phyloP scores from a whole-genome alignment of 495 filamentous ascomycete species.

The Massariosphaeria phaeospora region DNA sequence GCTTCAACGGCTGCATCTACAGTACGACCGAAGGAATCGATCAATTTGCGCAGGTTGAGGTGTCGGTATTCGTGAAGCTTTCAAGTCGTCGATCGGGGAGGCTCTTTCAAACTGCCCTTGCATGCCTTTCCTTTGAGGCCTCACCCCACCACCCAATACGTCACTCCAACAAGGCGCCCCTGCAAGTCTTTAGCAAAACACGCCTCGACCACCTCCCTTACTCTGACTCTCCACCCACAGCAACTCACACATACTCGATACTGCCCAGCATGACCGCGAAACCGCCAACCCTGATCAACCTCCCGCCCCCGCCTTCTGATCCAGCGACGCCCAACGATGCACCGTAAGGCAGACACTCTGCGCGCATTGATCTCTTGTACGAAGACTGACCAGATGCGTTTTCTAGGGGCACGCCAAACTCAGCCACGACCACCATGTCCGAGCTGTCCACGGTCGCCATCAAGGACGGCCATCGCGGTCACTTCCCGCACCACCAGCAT shows the following conservation, averaged over 20 bases:
- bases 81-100: not conserved
- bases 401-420: constrained; percentile 81
- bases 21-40: not conserved
- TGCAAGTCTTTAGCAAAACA: not conserved
- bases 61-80: not conserved
- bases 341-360: constrained; percentile 58
- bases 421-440: constrained; percentile 77
- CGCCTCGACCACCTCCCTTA: not conserved
- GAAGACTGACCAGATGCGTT: not conserved
- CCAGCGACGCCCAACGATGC: constrained; percentile 86
- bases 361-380: not conserved
- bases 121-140: constrained; percentile 13
- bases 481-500: constrained; percentile 47
- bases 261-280: constrained; percentile 35
- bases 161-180: constrained; percentile 1
- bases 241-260: constrained; percentile 3
- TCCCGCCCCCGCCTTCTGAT: constrained; percentile 77
- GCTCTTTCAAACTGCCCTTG: constrained; percentile 7
- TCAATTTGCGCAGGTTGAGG: not conserved
- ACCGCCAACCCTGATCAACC: constrained; percentile 71
- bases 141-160: constrained; percentile 12
- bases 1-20: not conserved
- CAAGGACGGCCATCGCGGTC: constrained; percentile 86
- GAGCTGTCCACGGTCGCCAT: constrained; percentile 85
- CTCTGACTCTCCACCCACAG: not conserved